A percentile compares a stretch with the other conserved stretches of the same genome.
These are phyloP conservation scores for Camellia japonica DNA, from an alignment of 148 eudicot species.

Conservation along the genomic window DNA sequence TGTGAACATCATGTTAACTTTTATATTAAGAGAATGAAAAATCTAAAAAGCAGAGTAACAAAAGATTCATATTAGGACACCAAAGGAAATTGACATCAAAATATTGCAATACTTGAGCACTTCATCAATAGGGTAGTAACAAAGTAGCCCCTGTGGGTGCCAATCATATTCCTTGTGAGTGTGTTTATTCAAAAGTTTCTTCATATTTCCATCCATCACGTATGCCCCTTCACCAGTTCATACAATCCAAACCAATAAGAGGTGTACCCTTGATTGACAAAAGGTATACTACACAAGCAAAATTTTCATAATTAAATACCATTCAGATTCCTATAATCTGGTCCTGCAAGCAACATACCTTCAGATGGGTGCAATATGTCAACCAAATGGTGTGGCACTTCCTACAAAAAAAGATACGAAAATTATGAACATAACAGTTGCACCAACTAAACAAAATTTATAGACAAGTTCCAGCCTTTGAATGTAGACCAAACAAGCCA, in stretches of 20 bases:
- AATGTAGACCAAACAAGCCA: background rate
- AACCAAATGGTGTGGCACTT: constrained; percentile 87
- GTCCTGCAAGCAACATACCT: too few species aligned
- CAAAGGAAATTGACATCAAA: background rate
- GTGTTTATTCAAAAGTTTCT: background rate
- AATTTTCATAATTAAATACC: too few species aligned
- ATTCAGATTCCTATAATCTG: too few species aligned
- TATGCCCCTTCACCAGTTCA: background rate
- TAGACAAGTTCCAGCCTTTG: background rate
- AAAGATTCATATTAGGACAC: background rate
- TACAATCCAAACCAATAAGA: background rate
- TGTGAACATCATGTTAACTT: background rate
- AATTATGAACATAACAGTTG: background rate
- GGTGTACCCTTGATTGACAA: constrained; percentile 1
- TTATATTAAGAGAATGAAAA: background rate
- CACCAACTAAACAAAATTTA: background rate
- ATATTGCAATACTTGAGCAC: background rate
- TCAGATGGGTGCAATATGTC: constrained; percentile 39
- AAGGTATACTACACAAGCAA: too few species aligned
- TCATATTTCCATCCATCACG: background rate
- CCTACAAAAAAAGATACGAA: constrained; percentile 39
- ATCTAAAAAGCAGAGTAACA: background rate
- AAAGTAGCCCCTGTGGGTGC: background rate
- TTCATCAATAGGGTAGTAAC: background rate
- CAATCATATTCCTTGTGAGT: background rate